Evolutionary conservation across 2,329 filamentous ascomycete genomes (phyloP), one percentile per base, ranked within the genome.

Genomic region (Diaporthe ampelina): DNA sequence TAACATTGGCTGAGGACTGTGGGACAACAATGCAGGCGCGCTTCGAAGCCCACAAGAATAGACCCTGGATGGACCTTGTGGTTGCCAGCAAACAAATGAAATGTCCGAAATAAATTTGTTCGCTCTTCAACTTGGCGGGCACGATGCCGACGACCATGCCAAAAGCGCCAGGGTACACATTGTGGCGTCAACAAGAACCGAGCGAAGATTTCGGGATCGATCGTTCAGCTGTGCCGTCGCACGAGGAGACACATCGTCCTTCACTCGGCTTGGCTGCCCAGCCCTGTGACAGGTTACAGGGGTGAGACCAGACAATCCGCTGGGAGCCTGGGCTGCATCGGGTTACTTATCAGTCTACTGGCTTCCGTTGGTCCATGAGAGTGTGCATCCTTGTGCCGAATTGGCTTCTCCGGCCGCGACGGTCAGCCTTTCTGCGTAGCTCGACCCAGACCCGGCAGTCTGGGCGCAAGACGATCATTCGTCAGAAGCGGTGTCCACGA

Each of bases 301-400:
- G 70, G 50, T 63, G 45, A 59, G 37, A 61, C 59, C 26, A 32
- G 19, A 11, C 40, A 35, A 26, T 40, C 29, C 57, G 57, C 26
- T 50, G 61, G 24, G 4, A n/a, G 43, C 24, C 15, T 43, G 61
- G 58, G 40, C 43, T 65, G 59, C 40, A 65, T 45, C 26, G 43
- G 24, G 61, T 65, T 61, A 61, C 57, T 45, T 45, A 29, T 63
- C 58, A 45, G 37, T 43, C 37, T 63, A 37, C 45, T 52, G 57
- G 69, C 63, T 70, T 73, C 72, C 72, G 26, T 67, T 73, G 56
- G 72, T 73, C 72, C 72, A 70, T 73, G 29, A 50, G 24, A n/a
- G 61, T 26, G 57, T 43, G 61, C 61, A 59, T 48, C 71, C 71
- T 48, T 73, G 61, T 17, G 37, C 37, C 48, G 37, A 67, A 37